phyloP scores from a whole-genome alignment of 2,329 filamentous ascomycete species.

The Fonsecaea nubica region DNA sequence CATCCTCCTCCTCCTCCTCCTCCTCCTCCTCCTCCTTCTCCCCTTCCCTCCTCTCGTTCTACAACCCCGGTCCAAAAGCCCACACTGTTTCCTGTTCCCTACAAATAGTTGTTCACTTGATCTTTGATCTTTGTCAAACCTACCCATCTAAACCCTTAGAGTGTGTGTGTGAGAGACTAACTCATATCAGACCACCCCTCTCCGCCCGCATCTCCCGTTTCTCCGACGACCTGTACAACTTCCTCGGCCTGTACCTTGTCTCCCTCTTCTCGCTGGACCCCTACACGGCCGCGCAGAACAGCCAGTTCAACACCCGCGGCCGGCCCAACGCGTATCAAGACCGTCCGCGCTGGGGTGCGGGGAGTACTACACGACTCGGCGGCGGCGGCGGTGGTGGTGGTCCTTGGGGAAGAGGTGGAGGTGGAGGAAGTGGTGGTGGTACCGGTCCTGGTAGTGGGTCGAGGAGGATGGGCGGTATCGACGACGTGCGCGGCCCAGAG shows the following conservation, averaged over 20 bases:
- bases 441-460: slow-evolving; percentile 44
- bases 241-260: slow-evolving; percentile 57
- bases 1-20: background rate
- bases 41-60: background rate
- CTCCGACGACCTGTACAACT: slow-evolving; percentile 53
- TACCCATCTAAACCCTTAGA: no score
- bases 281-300: slow-evolving; percentile 53
- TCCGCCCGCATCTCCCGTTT: slow-evolving; percentile 52
- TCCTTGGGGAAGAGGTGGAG: slow-evolving; percentile 42
- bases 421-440: slow-evolving; percentile 42
- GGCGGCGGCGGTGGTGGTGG: slow-evolving; percentile 37
- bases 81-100: no score
- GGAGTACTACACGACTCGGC: slow-evolving; percentile 29
- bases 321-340: slow-evolving; percentile 42
- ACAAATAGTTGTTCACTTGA: no score
- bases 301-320: slow-evolving; percentile 53
- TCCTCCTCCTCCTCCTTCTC: background rate
- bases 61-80: no score
- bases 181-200: slow-evolving; percentile 50
- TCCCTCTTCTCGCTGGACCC: slow-evolving; percentile 57
- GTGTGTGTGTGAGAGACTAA: no score
- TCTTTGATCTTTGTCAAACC: no score
- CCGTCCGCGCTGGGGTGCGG: slow-evolving; percentile 40
- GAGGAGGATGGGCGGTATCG: slow-evolving; percentile 53
- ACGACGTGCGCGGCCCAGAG: slow-evolving; percentile 57